Conservation (phyloP, 129 eudicot genomes). For the Artemisia argyi region DNA sequence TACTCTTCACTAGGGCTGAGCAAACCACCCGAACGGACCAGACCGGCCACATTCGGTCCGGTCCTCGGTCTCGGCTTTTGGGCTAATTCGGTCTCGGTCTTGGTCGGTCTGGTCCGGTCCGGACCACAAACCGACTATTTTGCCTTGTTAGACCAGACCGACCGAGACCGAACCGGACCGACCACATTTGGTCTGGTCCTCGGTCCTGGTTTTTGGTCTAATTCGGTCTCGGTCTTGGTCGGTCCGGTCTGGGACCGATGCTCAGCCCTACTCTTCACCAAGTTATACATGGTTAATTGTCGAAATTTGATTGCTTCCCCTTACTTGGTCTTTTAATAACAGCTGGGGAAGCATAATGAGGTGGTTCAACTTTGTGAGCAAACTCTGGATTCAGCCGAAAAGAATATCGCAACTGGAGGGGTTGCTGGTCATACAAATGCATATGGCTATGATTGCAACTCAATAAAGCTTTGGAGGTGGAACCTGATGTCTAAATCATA, state of each 20-base stretch:
- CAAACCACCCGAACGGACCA: no score
- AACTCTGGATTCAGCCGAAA: constrained; percentile 69
- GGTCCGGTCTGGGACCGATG: no score
- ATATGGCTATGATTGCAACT: constrained; percentile 14
- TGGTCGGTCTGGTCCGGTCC: no score
- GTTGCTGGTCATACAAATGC: constrained; percentile 3
- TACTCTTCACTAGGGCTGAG: constrained; percentile 9
- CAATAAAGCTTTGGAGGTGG: constrained; percentile 73
- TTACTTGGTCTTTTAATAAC: constrained; percentile 26
- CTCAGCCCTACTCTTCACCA: constrained; percentile 9
- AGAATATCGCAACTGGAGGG: constrained; percentile 43
- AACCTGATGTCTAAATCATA: constrained; percentile 58
- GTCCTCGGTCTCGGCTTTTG: no score
- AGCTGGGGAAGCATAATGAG: constrained; percentile 78
- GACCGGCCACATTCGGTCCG: no score
- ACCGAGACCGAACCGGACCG: no score
- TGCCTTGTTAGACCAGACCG: no score
- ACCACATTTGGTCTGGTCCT: no score
- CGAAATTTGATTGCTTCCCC: constrained; percentile 5
- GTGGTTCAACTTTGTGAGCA: constrained; percentile 79
- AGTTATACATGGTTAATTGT: constrained; percentile 4
- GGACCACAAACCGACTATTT: no score
- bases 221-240: no score
- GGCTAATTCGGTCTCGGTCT: no score
- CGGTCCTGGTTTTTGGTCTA: no score